phyloP scores from a whole-genome alignment of 2,329 filamentous ascomycete species.

The Polytolypa hystricis region DNA sequence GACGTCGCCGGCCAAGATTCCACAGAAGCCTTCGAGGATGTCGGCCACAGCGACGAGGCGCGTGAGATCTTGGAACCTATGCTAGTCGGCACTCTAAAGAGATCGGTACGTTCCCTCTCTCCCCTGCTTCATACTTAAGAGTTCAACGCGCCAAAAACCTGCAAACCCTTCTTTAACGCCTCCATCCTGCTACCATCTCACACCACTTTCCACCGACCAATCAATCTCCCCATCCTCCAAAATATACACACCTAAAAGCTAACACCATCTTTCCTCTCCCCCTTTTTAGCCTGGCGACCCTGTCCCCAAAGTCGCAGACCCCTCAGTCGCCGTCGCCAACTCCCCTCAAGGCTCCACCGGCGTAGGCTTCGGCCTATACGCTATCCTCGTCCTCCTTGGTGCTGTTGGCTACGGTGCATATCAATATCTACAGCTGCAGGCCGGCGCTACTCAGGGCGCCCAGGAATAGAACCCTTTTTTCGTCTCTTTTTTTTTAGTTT shows the following conservation, averaged over 20 bases:
- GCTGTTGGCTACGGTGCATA: conserved; percentile 68
- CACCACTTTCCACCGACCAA: too few relatives aligned
- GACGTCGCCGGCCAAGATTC: conserved; percentile 93
- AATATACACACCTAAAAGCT: conserved; percentile 2
- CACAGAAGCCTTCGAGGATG: conserved; percentile 97
- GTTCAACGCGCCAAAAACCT: too few relatives aligned
- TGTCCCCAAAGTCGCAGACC: conserved; percentile 44
- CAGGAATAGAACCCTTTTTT: background rate
- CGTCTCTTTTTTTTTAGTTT: too few relatives aligned
- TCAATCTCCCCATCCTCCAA: too few relatives aligned
- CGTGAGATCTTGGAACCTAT: conserved; percentile 80
- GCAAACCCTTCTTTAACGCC: too few relatives aligned
- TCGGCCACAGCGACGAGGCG: conserved; percentile 97
- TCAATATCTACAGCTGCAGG: conserved; percentile 59
- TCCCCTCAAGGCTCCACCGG: conserved; percentile 21
- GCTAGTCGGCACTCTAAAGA: conserved; percentile 66
- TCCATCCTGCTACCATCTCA: too few relatives aligned
- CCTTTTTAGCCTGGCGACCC: conserved; percentile 58
- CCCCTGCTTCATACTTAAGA: background rate
- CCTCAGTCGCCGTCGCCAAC: conserved; percentile 19
- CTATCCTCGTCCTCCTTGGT: conserved; percentile 65
- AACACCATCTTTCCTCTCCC: conserved; percentile 6
- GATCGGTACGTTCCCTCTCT: conserved; percentile 49
- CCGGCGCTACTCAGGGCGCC: background rate
- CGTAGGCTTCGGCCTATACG: conserved; percentile 72